phyloP scores from a whole-genome alignment of 208 protist genomes.

The Leishmania tropica region DNA sequence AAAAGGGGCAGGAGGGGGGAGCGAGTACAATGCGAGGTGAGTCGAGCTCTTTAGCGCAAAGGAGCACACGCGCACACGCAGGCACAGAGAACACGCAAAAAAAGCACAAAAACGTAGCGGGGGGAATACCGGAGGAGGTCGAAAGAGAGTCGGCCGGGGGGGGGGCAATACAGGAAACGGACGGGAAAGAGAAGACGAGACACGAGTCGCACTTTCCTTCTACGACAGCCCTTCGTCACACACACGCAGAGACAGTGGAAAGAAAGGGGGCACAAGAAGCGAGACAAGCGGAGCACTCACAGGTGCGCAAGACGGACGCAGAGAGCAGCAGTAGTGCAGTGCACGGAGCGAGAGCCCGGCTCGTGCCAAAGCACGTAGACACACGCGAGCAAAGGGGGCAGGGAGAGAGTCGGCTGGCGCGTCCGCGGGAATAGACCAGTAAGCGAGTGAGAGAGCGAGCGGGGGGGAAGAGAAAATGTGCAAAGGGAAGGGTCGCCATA shows the following conservation, averaged over 20 bases:
- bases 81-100: not conserved
- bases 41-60: not conserved
- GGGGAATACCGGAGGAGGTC: not conserved
- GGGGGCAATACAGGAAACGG: not conserved
- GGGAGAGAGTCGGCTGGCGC: not conserved
- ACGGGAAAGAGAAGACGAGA: constrained; percentile 1
- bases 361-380: not conserved
- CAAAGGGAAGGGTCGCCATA: not conserved
- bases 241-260: not conserved
- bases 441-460: not conserved
- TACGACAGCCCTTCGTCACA: not conserved
- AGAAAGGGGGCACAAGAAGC: not conserved
- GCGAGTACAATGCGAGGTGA: not conserved
- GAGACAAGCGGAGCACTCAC: not conserved
- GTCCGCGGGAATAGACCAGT: not conserved
- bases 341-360: not conserved
- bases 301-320: constrained; percentile 3
- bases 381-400: too few relatives aligned
- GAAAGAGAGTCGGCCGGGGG: not conserved
- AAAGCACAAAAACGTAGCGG: not conserved
- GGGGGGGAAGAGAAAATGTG: not conserved
- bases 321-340: not conserved
- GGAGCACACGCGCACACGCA: not conserved
- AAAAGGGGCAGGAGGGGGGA: not conserved
- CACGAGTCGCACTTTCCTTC: not conserved